Base-by-base conservation (phyloP, 345 rosid species). In the Sonneratia alba region DNA sequence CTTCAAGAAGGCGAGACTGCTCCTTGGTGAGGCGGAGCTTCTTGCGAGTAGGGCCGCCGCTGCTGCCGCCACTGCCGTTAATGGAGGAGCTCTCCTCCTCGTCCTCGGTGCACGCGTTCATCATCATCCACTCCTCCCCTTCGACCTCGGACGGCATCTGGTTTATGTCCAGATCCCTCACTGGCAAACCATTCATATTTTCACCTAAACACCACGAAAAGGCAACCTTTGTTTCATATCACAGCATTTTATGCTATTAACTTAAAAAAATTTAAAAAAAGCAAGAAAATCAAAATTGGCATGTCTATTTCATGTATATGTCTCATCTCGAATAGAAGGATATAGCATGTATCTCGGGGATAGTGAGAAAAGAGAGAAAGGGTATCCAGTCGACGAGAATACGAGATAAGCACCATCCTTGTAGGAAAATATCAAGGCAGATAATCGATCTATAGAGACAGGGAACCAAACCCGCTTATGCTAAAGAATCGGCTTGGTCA, bases 1-100 rank as follows among this genome's bases (percentile, higher is more conserved):
- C 98, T 81, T 94, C 98, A 1, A 94, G 96, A 62, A 91, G 96
- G 55, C 91, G 94, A 71, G 97, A 88, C 68, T 94, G 98, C 74
- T 91, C 98, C 74, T 93, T 94, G 9, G 95, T 78, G 18, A 94
- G 85, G 12, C 98, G 93, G 66, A 94, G 98, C 68, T 94, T 93
- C 68, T 88, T 93, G 53, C 98, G 89, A 6, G 98, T 95, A 34
- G 92, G 90, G 47, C 72, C 84, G 49, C 83, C 90, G 51, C 8
- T 40, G 43, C 43, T 8, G 43, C 71, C 37, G 21, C 40, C 59
- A n/a, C n/a, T 13, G 10, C 66, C 63, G 34, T 70, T 38, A 3
- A 42, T 66, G 71, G 21, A 83, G 67, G 76, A 77, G 72, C 77
- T 81, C 55, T 81, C 88, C 57, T 83, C 88, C 56, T 85, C 85